Conservation (phyloP, 2,329 filamentous ascomycete genomes). For the Fusarium sp. region DNA sequence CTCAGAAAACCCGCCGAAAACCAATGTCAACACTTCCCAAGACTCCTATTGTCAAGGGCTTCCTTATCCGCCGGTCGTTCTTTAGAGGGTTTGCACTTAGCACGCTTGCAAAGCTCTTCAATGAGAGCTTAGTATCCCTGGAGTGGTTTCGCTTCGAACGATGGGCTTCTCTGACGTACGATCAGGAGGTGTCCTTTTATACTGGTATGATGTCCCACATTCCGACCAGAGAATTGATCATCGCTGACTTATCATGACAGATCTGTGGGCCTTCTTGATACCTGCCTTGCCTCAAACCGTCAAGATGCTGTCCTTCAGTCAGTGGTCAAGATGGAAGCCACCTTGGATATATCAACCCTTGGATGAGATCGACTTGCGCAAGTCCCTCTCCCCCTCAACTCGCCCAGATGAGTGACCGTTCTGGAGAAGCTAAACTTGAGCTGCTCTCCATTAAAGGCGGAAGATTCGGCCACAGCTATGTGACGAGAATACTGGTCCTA, state of each 20-base stretch:
- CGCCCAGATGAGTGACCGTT: too few relatives aligned
- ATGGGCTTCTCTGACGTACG: not conserved
- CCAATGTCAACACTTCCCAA: not conserved
- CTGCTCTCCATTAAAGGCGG: not conserved
- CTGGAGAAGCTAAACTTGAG: not conserved
- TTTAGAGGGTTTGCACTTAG: not conserved
- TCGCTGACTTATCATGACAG: not conserved
- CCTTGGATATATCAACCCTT: not conserved
- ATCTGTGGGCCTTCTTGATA: constrained; percentile 1
- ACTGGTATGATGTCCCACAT: not conserved
- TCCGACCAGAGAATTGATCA: not conserved
- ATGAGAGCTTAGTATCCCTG: constrained; percentile 9
- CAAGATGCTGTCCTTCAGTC: not conserved
- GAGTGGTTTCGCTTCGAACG: constrained; percentile 12
- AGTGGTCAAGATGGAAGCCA: not conserved
- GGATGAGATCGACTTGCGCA: not conserved
- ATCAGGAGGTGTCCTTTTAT: not conserved
- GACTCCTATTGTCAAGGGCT: constrained; percentile 6
- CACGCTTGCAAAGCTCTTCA: constrained; percentile 13
- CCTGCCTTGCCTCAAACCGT: constrained; percentile 8
- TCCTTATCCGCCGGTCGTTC: constrained; percentile 4
- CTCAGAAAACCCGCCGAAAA: not conserved
- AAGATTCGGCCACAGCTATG: not conserved
- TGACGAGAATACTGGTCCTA: not conserved
- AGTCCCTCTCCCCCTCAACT: not conserved